These are phyloP conservation scores for Leptographium procerum DNA, from an alignment of 2,329 filamentous ascomycete genomes.

Conservation along the genomic window DNA sequence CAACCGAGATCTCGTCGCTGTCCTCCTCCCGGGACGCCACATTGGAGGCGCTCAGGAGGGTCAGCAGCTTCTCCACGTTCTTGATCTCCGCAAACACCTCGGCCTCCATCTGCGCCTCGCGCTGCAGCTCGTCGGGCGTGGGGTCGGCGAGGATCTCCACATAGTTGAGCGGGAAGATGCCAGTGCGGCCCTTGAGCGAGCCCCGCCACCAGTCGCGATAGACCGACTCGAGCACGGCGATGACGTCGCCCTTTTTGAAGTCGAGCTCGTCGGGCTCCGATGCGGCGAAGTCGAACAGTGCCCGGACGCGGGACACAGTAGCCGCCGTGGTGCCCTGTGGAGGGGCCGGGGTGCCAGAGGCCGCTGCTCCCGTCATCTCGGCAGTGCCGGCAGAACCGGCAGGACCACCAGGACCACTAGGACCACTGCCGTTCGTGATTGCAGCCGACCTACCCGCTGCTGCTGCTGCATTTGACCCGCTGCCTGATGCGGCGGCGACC, in stretches of 20 bases:
- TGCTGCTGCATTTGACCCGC: slow-evolving; percentile 13
- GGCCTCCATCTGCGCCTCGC: slow-evolving; percentile 89
- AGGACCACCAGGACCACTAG: too few species aligned
- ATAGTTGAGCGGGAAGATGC: slow-evolving; percentile 97
- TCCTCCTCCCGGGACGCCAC: slow-evolving; percentile 73
- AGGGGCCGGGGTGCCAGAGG: slow-evolving; percentile 42
- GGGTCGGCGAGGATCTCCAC: slow-evolving; percentile 95
- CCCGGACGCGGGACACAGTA: slow-evolving; percentile 87
- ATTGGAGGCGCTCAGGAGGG: slow-evolving; percentile 78
- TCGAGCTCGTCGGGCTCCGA: slow-evolving; percentile 90
- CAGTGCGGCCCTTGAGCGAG: slow-evolving; percentile 83
- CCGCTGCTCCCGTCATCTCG: slow-evolving; percentile 17
- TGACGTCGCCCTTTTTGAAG: slow-evolving; percentile 93
- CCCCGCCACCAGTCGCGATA: slow-evolving; percentile 99
- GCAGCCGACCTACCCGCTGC: slow-evolving; percentile 19
- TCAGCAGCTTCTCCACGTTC: slow-evolving; percentile 61
- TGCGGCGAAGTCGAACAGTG: slow-evolving; percentile 87
- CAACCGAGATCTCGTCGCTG: slow-evolving; percentile 88
- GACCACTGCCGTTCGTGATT: slow-evolving; percentile 16
- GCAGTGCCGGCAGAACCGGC: slow-evolving; percentile 44
- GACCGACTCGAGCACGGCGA: slow-evolving; percentile 91
- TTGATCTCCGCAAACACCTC: slow-evolving; percentile 56
- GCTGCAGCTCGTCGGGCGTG: slow-evolving; percentile 84
- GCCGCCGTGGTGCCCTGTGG: slow-evolving; percentile 72
- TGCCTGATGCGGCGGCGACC: slow-evolving; percentile 17